A percentile compares a stretch with the other conserved stretches of the same genome.
phyloP scores from a whole-genome alignment of 169 alveolate species.

The Neospora caninum region DNA sequence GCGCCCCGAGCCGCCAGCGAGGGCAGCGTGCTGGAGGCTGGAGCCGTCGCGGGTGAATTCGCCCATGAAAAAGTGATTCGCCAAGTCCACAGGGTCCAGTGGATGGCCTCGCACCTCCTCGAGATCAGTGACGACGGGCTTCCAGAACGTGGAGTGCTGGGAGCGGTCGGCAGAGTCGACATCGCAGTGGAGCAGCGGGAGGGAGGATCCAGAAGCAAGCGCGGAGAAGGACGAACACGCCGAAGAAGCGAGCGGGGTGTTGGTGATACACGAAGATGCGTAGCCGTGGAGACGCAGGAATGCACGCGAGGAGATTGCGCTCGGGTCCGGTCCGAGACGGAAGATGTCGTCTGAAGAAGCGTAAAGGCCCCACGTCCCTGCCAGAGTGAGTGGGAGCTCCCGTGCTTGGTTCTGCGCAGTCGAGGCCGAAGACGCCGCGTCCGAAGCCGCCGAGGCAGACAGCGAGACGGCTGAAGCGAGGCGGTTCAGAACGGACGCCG shows the following conservation, averaged over 20 bases:
- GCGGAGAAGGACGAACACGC: not conserved
- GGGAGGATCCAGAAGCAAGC: not conserved
- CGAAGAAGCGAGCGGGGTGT: not conserved
- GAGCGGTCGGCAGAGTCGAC: not conserved
- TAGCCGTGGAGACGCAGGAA: not conserved
- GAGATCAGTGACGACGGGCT: not conserved
- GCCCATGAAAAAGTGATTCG: slow-evolving; percentile 22
- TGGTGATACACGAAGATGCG: not conserved
- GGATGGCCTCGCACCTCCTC: not conserved
- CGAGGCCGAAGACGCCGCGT: not conserved
- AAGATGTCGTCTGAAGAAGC: not conserved
- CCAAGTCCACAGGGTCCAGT: slow-evolving; percentile 6
- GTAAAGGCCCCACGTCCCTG: not conserved
- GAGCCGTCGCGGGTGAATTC: slow-evolving; percentile 8
- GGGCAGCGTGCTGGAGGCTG: not conserved
- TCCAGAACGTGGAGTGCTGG: not conserved
- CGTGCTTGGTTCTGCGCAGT: not conserved
- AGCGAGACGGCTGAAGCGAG: not conserved
- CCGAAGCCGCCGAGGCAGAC: not conserved
- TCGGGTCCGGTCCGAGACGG: not conserved
- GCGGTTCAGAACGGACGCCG: not conserved
- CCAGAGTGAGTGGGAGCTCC: not conserved
- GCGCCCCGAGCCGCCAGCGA: not conserved
- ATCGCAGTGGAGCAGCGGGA: not conserved
- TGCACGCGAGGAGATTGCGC: not conserved